A percentile compares a stretch with the other conserved stretches of the same genome.
These are phyloP conservation scores for Tetrapisispora phaffii DNA, from an alignment of 805 yeast genomes.

Conservation along the genomic window DNA sequence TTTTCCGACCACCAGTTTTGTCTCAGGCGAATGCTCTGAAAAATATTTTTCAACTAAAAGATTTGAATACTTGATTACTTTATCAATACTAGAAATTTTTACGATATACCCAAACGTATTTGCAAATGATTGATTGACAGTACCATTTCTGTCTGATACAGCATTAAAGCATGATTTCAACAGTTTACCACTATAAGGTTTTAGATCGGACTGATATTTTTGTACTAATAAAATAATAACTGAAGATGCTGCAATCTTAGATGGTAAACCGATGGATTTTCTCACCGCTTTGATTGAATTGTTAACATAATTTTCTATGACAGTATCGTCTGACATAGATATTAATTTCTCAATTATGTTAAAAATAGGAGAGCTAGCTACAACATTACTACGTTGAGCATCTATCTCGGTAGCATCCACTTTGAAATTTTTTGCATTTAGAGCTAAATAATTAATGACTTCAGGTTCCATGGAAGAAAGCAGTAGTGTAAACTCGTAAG, in stretches of 20 bases:
- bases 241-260: conserved; percentile 76
- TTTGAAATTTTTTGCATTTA: conserved; percentile 85
- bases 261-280: conserved; percentile 77
- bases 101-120: conserved; percentile 70
- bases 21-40: conserved; percentile 35
- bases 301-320: conserved; percentile 36
- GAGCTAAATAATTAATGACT: conserved; percentile 68
- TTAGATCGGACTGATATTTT: conserved; percentile 39
- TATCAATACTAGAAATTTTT: conserved; percentile 46
- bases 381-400: conserved; percentile 58
- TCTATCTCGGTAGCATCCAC: conserved; percentile 64
- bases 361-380: conserved; percentile 82
- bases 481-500: conserved; percentile 57
- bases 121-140: conserved; percentile 69
- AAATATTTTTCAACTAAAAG: conserved; percentile 49
- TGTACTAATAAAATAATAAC: conserved; percentile 57
- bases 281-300: conserved; percentile 48
- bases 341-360: conserved; percentile 68
- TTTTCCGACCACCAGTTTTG: conserved; percentile 43
- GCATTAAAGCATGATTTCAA: conserved; percentile 50
- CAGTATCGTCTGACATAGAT: conserved; percentile 42
- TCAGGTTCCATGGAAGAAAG: conserved; percentile 91
- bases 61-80: conserved; percentile 44
- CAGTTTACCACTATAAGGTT: conserved; percentile 52
- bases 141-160: conserved; percentile 57